Evolutionary conservation across 306 rosid species (phyloP).

Genomic region (Hylodesmum podocarpum): DNA sequence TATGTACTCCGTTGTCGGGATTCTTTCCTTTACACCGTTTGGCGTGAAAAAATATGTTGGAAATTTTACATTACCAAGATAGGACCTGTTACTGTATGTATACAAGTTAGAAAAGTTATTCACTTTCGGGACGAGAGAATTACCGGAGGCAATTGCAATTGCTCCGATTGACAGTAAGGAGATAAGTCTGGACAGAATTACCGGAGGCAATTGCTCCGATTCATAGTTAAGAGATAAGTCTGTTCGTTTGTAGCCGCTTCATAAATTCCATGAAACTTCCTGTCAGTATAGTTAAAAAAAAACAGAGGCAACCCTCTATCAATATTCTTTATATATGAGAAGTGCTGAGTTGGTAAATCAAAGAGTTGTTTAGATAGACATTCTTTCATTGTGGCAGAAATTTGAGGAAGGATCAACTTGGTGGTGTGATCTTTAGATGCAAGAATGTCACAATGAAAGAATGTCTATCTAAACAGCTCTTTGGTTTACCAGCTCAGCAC

Average conservation of each 20-base stretch:
- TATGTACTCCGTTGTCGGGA: too few species aligned
- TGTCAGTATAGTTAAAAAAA: conserved; percentile 76
- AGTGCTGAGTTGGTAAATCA: conserved; percentile 81
- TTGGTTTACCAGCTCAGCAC: conserved; percentile 83
- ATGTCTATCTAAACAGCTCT: conserved; percentile 74
- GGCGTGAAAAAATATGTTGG: too few species aligned
- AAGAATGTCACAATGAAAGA: conserved; percentile 60
- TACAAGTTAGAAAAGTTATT: too few species aligned
- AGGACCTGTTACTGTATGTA: too few species aligned
- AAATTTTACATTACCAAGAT: too few species aligned
- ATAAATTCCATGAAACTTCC: conserved; percentile 74
- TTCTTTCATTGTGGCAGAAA: conserved; percentile 62
- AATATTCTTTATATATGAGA: conserved; percentile 79
- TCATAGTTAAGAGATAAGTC: conserved; percentile 45
- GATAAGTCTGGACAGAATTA: conserved; percentile 28
- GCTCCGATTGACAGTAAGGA: too few species aligned
- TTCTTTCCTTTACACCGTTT: too few species aligned
- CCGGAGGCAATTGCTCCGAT: conserved; percentile 45
- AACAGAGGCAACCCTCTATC: conserved; percentile 85
- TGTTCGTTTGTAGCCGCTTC: conserved; percentile 84
- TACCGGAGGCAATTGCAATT: too few species aligned
- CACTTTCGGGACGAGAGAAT: too few species aligned
- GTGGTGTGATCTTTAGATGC: conserved; percentile 86
- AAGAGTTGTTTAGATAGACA: conserved; percentile 79
- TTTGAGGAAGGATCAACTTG: conserved; percentile 67